Conservation (phyloP, 495 filamentous ascomycete genomes). For the Opeltia flavorubescens region DNA sequence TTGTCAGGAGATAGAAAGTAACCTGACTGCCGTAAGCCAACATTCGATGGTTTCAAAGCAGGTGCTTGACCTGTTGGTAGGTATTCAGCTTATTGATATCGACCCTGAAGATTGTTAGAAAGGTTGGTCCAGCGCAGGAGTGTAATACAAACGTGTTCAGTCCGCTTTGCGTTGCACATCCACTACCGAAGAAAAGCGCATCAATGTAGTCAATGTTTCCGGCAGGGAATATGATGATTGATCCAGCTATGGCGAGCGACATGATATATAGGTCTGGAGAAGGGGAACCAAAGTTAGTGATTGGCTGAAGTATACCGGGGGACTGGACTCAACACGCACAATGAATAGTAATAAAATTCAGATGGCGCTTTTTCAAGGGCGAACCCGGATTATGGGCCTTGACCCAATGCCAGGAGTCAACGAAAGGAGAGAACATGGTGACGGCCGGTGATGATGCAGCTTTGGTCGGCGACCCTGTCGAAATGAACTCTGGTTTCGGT, state of each 20-base stretch:
- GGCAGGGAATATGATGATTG: slow-evolving; percentile 57
- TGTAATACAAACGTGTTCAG: slow-evolving; percentile 49
- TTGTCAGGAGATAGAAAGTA: slow-evolving; percentile 52
- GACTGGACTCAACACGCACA: slow-evolving; percentile 32
- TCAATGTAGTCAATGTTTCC: slow-evolving; percentile 64
- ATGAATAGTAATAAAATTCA: slow-evolving; percentile 79
- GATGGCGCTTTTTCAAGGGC: slow-evolving; percentile 39
- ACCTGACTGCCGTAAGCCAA: slow-evolving; percentile 23
- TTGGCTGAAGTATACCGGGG: background rate
- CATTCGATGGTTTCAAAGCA: background rate
- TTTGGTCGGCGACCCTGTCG: no score
- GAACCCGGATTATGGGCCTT: slow-evolving; percentile 35
- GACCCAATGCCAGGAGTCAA: slow-evolving; percentile 26
- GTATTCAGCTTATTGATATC: slow-evolving; percentile 60
- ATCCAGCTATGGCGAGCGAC: slow-evolving; percentile 49
- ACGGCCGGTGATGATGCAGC: no score
- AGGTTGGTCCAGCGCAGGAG: background rate
- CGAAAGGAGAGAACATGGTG: slow-evolving; percentile 14
- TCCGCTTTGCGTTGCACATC: slow-evolving; percentile 78
- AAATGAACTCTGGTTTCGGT: no score
- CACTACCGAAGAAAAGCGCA: slow-evolving; percentile 71
- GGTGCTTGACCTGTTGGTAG: slow-evolving; percentile 49
- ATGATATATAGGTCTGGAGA: slow-evolving; percentile 65
- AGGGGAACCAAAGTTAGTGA: background rate
- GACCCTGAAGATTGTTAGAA: slow-evolving; percentile 26